Conservation (phyloP, 1,284 basidiomycete species). For the Puccinia horiana region DNA sequence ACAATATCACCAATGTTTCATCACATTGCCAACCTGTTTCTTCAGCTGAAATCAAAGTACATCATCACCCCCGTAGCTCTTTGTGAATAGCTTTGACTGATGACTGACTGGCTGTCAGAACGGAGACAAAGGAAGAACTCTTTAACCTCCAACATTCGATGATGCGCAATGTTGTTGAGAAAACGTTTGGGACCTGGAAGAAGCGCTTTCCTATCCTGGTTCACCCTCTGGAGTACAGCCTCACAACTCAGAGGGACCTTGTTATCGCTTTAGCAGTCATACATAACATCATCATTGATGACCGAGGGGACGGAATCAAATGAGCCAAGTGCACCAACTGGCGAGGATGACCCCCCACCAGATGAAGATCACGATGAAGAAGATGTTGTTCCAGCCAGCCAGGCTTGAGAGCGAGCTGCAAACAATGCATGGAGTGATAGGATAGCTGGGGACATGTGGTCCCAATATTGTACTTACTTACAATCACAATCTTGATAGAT, state of each 20-base stretch:
- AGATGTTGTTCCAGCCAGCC: background rate
- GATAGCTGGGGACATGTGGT: background rate
- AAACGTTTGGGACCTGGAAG: background rate
- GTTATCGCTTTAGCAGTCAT: background rate
- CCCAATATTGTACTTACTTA: background rate
- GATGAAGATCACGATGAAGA: too few relatives aligned
- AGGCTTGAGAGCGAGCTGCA: background rate
- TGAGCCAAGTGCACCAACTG: too few relatives aligned
- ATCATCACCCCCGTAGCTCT: background rate
- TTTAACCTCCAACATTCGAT: background rate
- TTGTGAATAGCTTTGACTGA: background rate
- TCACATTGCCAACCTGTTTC: background rate
- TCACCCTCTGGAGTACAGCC: background rate
- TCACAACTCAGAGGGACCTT: background rate
- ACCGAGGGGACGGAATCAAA: too few relatives aligned
- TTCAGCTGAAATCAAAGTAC: background rate
- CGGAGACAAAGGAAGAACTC: background rate
- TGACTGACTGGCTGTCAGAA: background rate
- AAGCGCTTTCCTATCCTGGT: background rate
- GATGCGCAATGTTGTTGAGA: background rate
- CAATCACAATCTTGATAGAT: background rate
- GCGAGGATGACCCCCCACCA: too few relatives aligned
- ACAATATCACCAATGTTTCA: slow-evolving; percentile 5
- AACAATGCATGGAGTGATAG: background rate
- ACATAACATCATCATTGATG: background rate